Base-by-base conservation (phyloP, 2,329 filamentous ascomycete genomes). In the Arthrobotrys sinensis region DNA sequence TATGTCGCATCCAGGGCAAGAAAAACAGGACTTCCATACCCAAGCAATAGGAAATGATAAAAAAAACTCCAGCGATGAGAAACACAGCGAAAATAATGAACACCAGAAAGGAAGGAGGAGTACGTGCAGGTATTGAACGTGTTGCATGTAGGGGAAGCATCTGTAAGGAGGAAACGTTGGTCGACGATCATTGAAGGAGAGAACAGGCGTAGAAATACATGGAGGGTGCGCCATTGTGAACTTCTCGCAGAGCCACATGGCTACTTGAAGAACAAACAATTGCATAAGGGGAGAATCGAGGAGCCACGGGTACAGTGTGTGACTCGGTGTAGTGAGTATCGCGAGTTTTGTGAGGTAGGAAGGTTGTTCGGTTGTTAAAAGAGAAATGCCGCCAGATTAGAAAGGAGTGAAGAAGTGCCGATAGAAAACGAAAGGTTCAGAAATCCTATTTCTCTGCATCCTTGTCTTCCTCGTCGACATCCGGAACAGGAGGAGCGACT, bases 401-500 rank as follows among this genome's bases (percentile, higher is more conserved):
- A 28, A 28, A 28, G 2, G 24, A 28, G 24, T 4, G 24, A 4
- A 28, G 24, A 28, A 28, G 4, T 4, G 24, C 24, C 24, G 24
- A 4, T 28, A 28, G 24, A 45, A 70, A 53, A 53, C 50, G 50
- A 53, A 12, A 53, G 50, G 34, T 34, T 46, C 1, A 45, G 48
- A 32, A 28, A 53, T 65, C 69, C 62, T 77, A 77, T 66, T 77
- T 77, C 52, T 77, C 66, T 36, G 60, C 57, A 36, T 77, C 66
- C 52, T 71, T 77, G 45, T 77, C 73, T 34, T 77, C 73, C 21
- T 62, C 73, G 34, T 66, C 55, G 16, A 77, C 73, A 28, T 77
- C 73, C 10, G 73, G 73, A 24, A 77, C 73, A 5, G 48, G 55
- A 10, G 66, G 66, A 24, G 66, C 48, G 12, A 65, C 66, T 24